Evolutionary conservation across 306 rosid genomes (phyloP).

Genomic region (Cyclanthera cordifolia): DNA sequence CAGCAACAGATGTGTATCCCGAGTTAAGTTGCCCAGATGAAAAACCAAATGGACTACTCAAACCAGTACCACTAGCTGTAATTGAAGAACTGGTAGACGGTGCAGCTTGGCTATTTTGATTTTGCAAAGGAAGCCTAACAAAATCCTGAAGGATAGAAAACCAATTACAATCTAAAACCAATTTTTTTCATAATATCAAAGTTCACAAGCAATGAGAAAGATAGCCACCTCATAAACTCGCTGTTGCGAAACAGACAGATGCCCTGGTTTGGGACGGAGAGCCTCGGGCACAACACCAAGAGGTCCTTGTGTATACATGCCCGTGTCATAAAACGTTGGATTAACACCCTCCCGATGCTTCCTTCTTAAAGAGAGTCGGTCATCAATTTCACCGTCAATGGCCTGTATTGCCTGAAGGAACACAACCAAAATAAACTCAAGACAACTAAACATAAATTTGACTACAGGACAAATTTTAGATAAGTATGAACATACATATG

Average conservation of each 20-base stretch:
- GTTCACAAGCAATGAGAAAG: constrained; percentile 9
- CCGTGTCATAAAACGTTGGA: constrained; percentile 66
- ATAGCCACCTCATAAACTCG: constrained; percentile 79
- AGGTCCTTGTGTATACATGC: constrained; percentile 67
- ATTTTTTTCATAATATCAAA: constrained; percentile 2
- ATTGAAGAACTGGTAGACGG: constrained; percentile 48
- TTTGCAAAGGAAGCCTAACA: constrained; percentile 97
- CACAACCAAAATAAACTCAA: not conserved
- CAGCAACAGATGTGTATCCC: constrained; percentile 49
- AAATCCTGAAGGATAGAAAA: constrained; percentile 56
- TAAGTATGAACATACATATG: not conserved
- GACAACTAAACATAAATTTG: no score
- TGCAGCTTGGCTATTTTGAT: constrained; percentile 61
- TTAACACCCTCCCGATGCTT: constrained; percentile 78
- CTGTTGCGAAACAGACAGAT: constrained; percentile 73
- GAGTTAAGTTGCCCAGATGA: constrained; percentile 48
- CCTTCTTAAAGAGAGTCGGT: constrained; percentile 78
- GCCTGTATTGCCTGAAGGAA: constrained; percentile 64
- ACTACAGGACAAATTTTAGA: not conserved
- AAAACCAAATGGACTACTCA: constrained; percentile 47
- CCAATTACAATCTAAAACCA: not conserved
- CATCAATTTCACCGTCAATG: constrained; percentile 76
- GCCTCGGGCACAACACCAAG: constrained; percentile 89
- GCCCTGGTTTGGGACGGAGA: constrained; percentile 96
- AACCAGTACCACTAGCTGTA: constrained; percentile 39